Conservation (phyloP, 2,329 filamentous ascomycete genomes). For the Penicillium sp. region DNA sequence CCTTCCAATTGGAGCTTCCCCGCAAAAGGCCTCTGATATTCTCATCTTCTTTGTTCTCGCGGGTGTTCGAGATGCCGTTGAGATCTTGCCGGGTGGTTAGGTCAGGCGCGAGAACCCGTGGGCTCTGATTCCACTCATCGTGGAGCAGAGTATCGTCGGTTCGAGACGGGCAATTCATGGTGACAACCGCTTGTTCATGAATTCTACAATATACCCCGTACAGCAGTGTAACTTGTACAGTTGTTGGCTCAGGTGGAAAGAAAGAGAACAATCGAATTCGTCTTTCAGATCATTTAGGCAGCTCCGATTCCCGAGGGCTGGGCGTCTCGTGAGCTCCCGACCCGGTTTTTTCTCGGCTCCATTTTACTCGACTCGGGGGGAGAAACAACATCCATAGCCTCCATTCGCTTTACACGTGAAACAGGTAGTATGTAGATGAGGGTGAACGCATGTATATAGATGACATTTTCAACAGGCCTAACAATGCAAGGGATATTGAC, state of each 20-base stretch:
- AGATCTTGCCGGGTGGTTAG: conserved; percentile 55
- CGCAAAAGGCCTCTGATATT: background rate
- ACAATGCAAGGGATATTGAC: too few species aligned
- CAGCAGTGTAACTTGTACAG: background rate
- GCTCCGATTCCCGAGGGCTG: conserved; percentile 10
- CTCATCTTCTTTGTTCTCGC: conserved; percentile 36
- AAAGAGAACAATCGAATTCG: background rate
- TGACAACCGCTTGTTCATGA: background rate
- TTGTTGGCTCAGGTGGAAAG: background rate
- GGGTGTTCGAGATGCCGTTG: conserved; percentile 53
- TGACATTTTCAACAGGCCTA: too few species aligned
- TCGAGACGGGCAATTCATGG: conserved; percentile 56
- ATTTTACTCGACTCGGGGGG: too few species aligned
- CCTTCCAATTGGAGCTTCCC: conserved; percentile 7
- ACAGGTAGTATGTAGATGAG: too few species aligned
- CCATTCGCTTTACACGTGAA: background rate
- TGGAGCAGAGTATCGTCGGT: conserved; percentile 50
- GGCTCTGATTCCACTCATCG: conserved; percentile 54
- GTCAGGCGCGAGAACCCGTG: conserved; percentile 48
- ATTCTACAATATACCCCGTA: background rate
- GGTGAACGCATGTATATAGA: too few species aligned
- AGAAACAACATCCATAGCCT: too few species aligned
- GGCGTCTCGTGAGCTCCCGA: conserved; percentile 2
- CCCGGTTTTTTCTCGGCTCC: conserved; percentile 7
- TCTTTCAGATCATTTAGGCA: conserved; percentile 3